Evolutionary conservation across 768 basidiomycete genomes (phyloP).

Genomic region (Termitomyces sp.): DNA sequence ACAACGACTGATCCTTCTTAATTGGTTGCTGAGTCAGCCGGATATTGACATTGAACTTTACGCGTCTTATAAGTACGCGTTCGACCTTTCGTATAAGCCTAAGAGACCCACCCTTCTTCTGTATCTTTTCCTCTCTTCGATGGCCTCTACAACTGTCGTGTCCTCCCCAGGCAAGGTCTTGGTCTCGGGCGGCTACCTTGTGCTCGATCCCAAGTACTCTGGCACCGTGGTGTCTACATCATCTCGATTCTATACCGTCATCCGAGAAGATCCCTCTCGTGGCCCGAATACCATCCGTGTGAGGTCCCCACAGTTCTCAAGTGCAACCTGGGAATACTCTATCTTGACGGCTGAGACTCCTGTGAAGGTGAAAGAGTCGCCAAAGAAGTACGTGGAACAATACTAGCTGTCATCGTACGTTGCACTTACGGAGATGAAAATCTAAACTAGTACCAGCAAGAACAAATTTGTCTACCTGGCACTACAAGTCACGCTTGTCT

Average conservation of each 20-base stretch:
- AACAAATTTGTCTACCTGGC: constrained; percentile 96
- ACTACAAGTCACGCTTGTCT: constrained; percentile 67
- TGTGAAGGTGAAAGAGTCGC: constrained; percentile 26
- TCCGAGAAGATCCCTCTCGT: constrained; percentile 33
- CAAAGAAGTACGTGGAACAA: constrained; percentile 33
- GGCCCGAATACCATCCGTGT: constrained; percentile 54
- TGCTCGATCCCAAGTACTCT: constrained; percentile 81
- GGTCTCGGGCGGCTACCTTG: constrained; percentile 93
- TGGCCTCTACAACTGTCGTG: constrained; percentile 59
- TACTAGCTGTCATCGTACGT: neutral
- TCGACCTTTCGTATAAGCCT: constrained; percentile 2
- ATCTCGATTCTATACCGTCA: constrained; percentile 87
- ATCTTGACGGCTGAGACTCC: constrained; percentile 34
- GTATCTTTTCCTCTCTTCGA: constrained; percentile 17
- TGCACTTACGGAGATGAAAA: constrained; percentile 8
- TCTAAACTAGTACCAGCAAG: constrained; percentile 36
- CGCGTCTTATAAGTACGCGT: constrained; percentile 11
- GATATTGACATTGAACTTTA: too few relatives aligned
- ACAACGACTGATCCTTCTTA: neutral
- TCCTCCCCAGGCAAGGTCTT: constrained; percentile 96
- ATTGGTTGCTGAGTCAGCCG: constrained; percentile 10
- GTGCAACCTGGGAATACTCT: constrained; percentile 71
- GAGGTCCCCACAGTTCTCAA: constrained; percentile 86
- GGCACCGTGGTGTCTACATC: constrained; percentile 91
- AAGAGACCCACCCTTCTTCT: neutral